A percentile compares a stretch with the other conserved stretches of the same genome.
Evolutionary conservation across 495 filamentous ascomycete genomes (phyloP).

Genomic region (Daldinia bambusicola): DNA sequence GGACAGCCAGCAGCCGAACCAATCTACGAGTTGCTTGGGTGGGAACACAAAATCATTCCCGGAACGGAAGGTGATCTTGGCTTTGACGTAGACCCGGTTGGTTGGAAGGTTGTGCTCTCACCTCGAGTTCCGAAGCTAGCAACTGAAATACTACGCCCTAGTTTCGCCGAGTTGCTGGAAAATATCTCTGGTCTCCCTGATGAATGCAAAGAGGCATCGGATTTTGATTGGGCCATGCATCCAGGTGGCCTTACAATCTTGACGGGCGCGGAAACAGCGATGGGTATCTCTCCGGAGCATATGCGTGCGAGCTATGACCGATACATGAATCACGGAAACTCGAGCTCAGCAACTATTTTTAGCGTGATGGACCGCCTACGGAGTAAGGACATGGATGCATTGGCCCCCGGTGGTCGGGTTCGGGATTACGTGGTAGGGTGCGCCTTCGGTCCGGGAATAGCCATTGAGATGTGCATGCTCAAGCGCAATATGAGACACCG

Average conservation of each 20-base stretch:
- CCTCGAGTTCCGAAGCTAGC: constrained; percentile 66
- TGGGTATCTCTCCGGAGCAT: constrained; percentile 65
- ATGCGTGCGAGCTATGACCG: constrained; percentile 70
- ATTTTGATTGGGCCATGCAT: constrained; percentile 77
- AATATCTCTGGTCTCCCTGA: constrained; percentile 54
- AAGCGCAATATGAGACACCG: constrained; percentile 54
- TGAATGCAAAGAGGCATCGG: constrained; percentile 53
- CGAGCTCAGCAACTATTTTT: constrained; percentile 68
- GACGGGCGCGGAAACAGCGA: constrained; percentile 64
- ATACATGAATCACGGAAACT: constrained; percentile 72
- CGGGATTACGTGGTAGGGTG: constrained; percentile 69
- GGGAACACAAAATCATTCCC: constrained; percentile 65
- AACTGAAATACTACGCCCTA: constrained; percentile 57
- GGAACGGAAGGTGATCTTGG: constrained; percentile 66
- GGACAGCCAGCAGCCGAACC: constrained; percentile 53
- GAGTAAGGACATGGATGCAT: constrained; percentile 65
- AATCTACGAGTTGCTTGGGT: constrained; percentile 67
- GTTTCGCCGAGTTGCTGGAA: constrained; percentile 60
- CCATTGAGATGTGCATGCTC: constrained; percentile 70
- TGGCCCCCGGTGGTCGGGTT: constrained; percentile 56
- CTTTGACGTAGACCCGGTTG: constrained; percentile 68
- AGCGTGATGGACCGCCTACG: constrained; percentile 68
- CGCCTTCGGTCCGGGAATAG: constrained; percentile 73
- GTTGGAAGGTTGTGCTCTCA: constrained; percentile 71
- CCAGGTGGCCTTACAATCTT: constrained; percentile 73